These are phyloP conservation scores for Sherardia arvensis DNA, from an alignment of 257 asterid species.

Conservation along the genomic window DNA sequence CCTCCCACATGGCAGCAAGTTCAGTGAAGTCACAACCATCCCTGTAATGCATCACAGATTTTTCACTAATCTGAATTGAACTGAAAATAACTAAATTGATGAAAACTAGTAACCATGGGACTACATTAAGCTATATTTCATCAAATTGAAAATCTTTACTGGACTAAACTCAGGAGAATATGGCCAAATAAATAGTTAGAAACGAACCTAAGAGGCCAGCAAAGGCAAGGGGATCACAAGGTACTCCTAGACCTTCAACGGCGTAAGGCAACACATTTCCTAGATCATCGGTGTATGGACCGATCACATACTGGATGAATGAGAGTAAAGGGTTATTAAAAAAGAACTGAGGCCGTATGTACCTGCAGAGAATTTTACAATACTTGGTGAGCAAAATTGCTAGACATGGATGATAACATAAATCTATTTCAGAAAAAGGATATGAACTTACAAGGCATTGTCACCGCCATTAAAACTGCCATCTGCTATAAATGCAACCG, in stretches of 20 bases:
- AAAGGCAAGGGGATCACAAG: slow-evolving; percentile 94
- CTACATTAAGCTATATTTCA: too few relatives aligned
- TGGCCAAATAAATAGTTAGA: background rate
- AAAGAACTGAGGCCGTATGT: slow-evolving; percentile 87
- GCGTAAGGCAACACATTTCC: slow-evolving; percentile 89
- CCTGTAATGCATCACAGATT: slow-evolving; percentile 30
- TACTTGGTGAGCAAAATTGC: background rate
- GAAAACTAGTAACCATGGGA: background rate
- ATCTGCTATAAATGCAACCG: slow-evolving; percentile 68
- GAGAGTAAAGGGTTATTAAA: slow-evolving; percentile 82
- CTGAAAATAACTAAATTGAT: background rate
- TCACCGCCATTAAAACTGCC: slow-evolving; percentile 91
- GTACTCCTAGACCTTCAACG: slow-evolving; percentile 93
- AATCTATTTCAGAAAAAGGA: background rate
- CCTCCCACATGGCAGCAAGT: slow-evolving; percentile 80
- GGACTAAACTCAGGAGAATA: background rate
- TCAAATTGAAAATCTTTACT: too few relatives aligned
- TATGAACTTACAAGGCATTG: slow-evolving; percentile 64
- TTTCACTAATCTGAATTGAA: background rate
- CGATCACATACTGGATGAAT: slow-evolving; percentile 71
- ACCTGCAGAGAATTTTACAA: slow-evolving; percentile 37
- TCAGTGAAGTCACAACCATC: slow-evolving; percentile 87
- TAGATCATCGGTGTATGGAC: slow-evolving; percentile 84
- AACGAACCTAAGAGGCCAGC: slow-evolving; percentile 80
- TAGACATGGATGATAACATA: background rate